Evolutionary conservation across 2,329 filamentous ascomycete species (phyloP).

Genomic region (Claviceps quebecensis): DNA sequence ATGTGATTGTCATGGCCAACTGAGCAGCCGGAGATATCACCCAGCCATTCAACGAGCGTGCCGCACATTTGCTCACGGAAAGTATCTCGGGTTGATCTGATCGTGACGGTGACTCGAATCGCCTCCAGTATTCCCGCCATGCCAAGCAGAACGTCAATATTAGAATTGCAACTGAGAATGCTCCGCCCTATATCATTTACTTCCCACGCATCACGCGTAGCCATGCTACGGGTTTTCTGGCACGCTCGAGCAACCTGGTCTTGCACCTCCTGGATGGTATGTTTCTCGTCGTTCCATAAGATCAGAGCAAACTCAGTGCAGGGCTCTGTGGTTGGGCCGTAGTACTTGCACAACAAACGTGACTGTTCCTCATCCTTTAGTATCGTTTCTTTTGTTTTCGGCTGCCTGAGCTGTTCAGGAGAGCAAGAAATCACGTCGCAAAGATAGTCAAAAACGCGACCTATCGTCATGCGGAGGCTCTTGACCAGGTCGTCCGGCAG

Average conservation of each 20-base stretch:
- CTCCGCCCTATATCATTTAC: conserved; percentile 80
- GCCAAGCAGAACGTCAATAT: conserved; percentile 57
- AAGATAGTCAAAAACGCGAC: conserved; percentile 78
- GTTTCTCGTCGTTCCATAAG: conserved; percentile 98
- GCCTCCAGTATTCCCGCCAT: conserved; percentile 84
- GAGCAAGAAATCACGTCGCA: conserved; percentile 97
- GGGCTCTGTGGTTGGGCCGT: conserved; percentile 42
- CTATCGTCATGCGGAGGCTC: conserved; percentile 74
- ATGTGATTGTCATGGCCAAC: conserved; percentile 70
- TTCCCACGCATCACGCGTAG: conserved; percentile 65
- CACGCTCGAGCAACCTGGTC: conserved; percentile 87
- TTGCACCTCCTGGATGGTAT: conserved; percentile 81
- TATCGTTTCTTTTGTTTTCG: conserved; percentile 73
- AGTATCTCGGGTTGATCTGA: conserved; percentile 83
- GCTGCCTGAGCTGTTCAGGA: conserved; percentile 79
- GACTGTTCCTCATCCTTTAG: conserved; percentile 68
- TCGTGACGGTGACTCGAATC: conserved; percentile 91
- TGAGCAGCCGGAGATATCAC: conserved; percentile 80
- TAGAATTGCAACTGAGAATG: conserved; percentile 61
- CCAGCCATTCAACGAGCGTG: conserved; percentile 92
- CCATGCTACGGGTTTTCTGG: conserved; percentile 54
- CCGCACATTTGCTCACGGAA: conserved; percentile 98
- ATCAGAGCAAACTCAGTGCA: conserved; percentile 63
- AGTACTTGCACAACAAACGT: conserved; percentile 53
- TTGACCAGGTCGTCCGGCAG: conserved; percentile 64